Conservation (phyloP, 1,284 basidiomycete genomes). For the Apiotrichum sp. region DNA sequence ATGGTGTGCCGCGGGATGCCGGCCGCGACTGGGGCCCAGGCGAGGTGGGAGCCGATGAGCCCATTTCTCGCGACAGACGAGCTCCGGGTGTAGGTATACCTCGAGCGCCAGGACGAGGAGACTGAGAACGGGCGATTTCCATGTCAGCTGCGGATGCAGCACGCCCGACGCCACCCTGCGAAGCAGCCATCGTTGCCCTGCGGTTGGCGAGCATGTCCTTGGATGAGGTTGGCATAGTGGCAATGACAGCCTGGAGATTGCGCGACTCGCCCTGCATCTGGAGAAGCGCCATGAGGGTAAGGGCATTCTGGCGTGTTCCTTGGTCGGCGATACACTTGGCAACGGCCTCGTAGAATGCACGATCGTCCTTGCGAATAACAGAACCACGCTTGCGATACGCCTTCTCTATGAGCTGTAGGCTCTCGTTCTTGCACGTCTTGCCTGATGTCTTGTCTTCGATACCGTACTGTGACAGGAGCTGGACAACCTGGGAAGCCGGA, state of each 20-base stretch:
- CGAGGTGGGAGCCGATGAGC: neutral
- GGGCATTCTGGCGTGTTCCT: constrained; percentile 40
- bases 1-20: constrained; percentile 1
- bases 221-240: constrained; percentile 29
- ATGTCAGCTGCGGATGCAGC: neutral
- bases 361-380: constrained; percentile 38
- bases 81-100: neutral
- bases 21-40: constrained; percentile 4
- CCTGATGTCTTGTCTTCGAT: constrained; percentile 42
- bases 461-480: constrained; percentile 69
- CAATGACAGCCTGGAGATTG: constrained; percentile 32
- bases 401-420: constrained; percentile 39
- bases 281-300: constrained; percentile 45
- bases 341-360: constrained; percentile 40
- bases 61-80: neutral
- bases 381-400: constrained; percentile 41
- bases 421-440: constrained; percentile 44
- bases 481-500: constrained; percentile 59
- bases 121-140: neutral
- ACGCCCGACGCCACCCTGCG: constrained; percentile 20
- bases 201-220: constrained; percentile 46
- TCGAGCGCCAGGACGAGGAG: neutral
- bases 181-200: constrained; percentile 33
- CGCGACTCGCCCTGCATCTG: constrained; percentile 40
- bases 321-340: constrained; percentile 57